Conservation (phyloP, 1,139 yeast genomes). For the Nakaseomyces nivariensis region DNA sequence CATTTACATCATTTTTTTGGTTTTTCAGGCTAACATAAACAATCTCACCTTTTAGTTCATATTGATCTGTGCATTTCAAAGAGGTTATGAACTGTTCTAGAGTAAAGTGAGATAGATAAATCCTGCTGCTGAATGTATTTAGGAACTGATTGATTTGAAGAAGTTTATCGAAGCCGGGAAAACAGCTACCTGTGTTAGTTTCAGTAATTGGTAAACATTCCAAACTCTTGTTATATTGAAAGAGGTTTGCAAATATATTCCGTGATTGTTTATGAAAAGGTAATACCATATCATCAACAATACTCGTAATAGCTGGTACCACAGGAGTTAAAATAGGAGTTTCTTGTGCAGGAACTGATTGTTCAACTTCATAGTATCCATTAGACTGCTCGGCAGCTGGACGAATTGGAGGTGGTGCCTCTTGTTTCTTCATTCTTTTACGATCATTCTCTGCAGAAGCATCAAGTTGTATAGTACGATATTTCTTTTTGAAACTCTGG, state of each 20-base stretch:
- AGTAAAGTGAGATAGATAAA: slow-evolving; percentile 22
- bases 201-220: slow-evolving; percentile 14
- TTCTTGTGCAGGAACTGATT: slow-evolving; percentile 6
- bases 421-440: slow-evolving; percentile 10
- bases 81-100: slow-evolving; percentile 25
- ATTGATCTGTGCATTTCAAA: slow-evolving; percentile 23
- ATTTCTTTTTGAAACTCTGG: slow-evolving; percentile 9
- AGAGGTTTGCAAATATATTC: slow-evolving; percentile 12
- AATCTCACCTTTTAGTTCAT: slow-evolving; percentile 23
- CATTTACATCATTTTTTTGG: background rate
- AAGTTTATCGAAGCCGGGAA: slow-evolving; percentile 19
- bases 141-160: slow-evolving; percentile 26
- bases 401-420: slow-evolving; percentile 4
- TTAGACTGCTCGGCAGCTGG: slow-evolving; percentile 1
- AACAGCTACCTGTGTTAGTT: slow-evolving; percentile 3
- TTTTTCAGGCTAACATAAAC: slow-evolving; percentile 15
- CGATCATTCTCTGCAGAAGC: slow-evolving; percentile 9
- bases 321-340: slow-evolving; percentile 5
- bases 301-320: slow-evolving; percentile 19
- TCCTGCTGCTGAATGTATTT: slow-evolving; percentile 20
- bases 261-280: slow-evolving; percentile 26
- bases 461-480: slow-evolving; percentile 5
- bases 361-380: slow-evolving; percentile 3
- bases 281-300: slow-evolving; percentile 30
- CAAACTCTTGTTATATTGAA: slow-evolving; percentile 15